Evolutionary conservation across 2,329 filamentous ascomycete genomes (phyloP).

Genomic region (Cadophora sp.): DNA sequence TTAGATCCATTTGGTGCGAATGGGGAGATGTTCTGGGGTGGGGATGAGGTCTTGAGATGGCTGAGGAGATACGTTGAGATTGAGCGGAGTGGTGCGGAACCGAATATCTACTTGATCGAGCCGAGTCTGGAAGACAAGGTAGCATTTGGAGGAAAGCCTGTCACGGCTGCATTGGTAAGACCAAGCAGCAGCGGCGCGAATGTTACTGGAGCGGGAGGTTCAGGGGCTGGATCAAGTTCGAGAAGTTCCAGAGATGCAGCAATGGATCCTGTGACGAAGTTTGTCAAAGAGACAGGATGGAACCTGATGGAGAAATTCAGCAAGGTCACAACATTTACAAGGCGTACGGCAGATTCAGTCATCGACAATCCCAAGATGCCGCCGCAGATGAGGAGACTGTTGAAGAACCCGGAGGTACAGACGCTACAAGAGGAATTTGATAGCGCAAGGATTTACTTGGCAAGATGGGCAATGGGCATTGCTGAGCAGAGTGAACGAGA

Average conservation of each 20-base stretch:
- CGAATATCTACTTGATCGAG: constrained; percentile 89
- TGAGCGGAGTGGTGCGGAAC: constrained; percentile 84
- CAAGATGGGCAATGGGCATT: constrained; percentile 98
- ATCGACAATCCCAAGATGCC: constrained; percentile 91
- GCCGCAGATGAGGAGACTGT: constrained; percentile 81
- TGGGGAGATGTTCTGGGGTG: constrained; percentile 95
- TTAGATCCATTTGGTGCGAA: constrained; percentile 90
- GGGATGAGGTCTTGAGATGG: constrained; percentile 94
- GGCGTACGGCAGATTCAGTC: constrained; percentile 89
- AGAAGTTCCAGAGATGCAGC: constrained; percentile 64
- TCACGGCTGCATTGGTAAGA: constrained; percentile 51
- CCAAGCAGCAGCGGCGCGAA: constrained; percentile 45
- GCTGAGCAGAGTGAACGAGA: constrained; percentile 95
- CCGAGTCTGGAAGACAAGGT: constrained; percentile 84
- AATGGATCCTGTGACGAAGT: constrained; percentile 94
- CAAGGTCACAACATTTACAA: constrained; percentile 95
- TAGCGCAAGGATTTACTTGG: constrained; percentile 91
- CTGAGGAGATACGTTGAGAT: constrained; percentile 82
- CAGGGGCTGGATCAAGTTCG: constrained; percentile 43
- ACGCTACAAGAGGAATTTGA: constrained; percentile 97
- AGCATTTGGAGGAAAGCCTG: constrained; percentile 64
- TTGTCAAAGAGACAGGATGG: constrained; percentile 94
- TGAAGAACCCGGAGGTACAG: constrained; percentile 93
- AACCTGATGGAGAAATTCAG: constrained; percentile 96
- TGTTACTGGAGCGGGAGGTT: constrained; percentile 47